Evolutionary conservation across 164 flowering plant genomes (phyloP).

Genomic region (Magnolia changhungtana): DNA sequence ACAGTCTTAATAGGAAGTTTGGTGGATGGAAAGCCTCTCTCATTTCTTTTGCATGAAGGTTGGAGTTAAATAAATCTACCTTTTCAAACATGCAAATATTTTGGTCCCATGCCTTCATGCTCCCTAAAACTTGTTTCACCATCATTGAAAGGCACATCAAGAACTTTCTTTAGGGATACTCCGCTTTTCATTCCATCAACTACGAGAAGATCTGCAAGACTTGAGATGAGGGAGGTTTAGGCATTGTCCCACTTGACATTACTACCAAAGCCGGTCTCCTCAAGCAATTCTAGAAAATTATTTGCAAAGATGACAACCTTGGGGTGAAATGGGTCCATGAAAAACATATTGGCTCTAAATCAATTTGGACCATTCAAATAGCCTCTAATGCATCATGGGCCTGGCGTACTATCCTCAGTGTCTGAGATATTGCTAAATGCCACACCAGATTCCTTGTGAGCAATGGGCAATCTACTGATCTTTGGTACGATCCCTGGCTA

Average conservation of each 20-base stretch:
- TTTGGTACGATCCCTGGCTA: no score
- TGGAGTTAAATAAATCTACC: neutral
- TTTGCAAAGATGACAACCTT: neutral
- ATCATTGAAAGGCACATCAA: neutral
- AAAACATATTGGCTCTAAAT: no score
- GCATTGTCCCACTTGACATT: neutral
- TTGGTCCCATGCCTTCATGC: neutral
- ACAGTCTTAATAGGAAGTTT: neutral
- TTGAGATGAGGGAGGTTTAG: neutral
- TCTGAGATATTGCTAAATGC: no score
- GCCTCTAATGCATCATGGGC: no score
- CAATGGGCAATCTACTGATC: no score
- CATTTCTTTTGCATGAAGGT: neutral
- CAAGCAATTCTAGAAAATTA: neutral
- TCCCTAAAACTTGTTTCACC: neutral
- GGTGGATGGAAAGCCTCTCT: neutral
- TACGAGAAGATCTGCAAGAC: neutral
- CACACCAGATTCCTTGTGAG: no score
- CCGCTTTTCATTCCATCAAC: neutral
- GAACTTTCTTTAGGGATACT: neutral
- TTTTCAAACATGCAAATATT: neutral
- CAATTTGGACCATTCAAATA: no score
- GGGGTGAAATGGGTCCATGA: no score
- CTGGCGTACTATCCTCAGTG: no score
- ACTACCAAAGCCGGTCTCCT: no score